A percentile compares a stretch with the other conserved stretches of the same genome.
Evolutionary conservation across 805 yeast genomes (phyloP).

Genomic region (Sungouiella thailandica): DNA sequence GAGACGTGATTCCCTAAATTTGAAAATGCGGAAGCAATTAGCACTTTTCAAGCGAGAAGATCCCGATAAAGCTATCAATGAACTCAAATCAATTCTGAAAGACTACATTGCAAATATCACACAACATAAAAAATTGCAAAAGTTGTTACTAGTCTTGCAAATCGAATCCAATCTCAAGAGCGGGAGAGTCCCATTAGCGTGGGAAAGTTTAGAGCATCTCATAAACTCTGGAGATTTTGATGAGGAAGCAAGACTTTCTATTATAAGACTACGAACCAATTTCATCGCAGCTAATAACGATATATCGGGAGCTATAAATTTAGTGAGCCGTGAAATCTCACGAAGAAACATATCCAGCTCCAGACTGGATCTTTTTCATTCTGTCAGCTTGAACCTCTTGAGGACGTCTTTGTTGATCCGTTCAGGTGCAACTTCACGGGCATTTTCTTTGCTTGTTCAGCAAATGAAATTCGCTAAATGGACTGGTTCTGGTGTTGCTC

Average conservation of each 20-base stretch:
- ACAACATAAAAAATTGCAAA: constrained; percentile 38
- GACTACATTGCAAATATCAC: constrained; percentile 27
- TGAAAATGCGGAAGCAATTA: constrained; percentile 33
- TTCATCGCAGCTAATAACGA: constrained; percentile 17
- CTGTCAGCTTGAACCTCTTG: constrained; percentile 42
- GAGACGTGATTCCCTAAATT: neutral
- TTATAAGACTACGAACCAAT: constrained; percentile 5
- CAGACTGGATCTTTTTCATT: constrained; percentile 34
- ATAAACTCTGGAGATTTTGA: constrained; percentile 20
- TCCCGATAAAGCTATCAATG: constrained; percentile 32
- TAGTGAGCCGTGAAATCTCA: constrained; percentile 1
- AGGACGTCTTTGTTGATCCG: constrained; percentile 41
- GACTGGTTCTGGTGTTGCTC: constrained; percentile 41
- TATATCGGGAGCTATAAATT: constrained; percentile 21
- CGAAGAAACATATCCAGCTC: too few relatives aligned
- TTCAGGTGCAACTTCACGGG: constrained; percentile 44
- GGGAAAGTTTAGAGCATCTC: constrained; percentile 28
- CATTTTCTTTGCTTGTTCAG: constrained; percentile 45
- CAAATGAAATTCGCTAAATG: constrained; percentile 44
- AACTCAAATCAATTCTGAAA: constrained; percentile 28
- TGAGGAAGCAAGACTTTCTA: constrained; percentile 7
- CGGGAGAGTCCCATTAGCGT: constrained; percentile 32
- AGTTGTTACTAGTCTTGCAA: constrained; percentile 35
- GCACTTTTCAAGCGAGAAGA: constrained; percentile 35
- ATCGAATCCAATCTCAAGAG: constrained; percentile 33